Base-by-base conservation (phyloP, 108 stramenopile species). In the Pseudonitzschia delicatissima region DNA sequence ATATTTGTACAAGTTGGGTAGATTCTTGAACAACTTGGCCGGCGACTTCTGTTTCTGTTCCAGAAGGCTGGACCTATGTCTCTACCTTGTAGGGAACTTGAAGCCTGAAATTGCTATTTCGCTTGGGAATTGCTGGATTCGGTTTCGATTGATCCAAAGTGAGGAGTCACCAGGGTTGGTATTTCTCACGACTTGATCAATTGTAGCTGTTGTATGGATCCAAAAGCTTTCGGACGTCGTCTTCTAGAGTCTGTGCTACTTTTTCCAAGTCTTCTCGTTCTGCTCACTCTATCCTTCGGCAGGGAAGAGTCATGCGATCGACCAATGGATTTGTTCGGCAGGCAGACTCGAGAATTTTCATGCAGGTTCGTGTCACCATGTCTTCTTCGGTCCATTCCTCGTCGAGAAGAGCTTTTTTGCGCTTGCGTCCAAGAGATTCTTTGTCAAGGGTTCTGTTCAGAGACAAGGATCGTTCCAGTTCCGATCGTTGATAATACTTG, bases 301-400 rank as follows among this genome's bases (percentile, higher is more conserved):
- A 48, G 23, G 47, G 23, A 60, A 87, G 68, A 25, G 88, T 68
- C 66, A 86, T 62, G 32, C 65, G 73, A 77, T 98, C 96, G 45
- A 98, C 78, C 18, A 64, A 61, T 55, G 79, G 76, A 67, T 96
- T 98, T n/a, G 96, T 96, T 18, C 74, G 64, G 29, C 95, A 96
- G 35, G 87, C 82, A 45, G 83, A 69, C 78, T 98, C 94, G 53
- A 98, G 67, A 58, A 98, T 96, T 36, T 91, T 86, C 49, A 84
- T 60, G 76, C 94, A 96, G 34, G 96, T 91, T 45, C 77, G 64
- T 15, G 83, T 72, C 0, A 87, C 87, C 23, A 94, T 60, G 31
- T 91, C 95, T 40, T 94, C 79, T 23, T 91, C 90, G 37, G 87
- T 84, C 29, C 82, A 53, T 76, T 90, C 87, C 31, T 58, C 32